Conservation (phyloP, 371 early-diverging fungal genomes). For the Rhizopus arrhizus region DNA sequence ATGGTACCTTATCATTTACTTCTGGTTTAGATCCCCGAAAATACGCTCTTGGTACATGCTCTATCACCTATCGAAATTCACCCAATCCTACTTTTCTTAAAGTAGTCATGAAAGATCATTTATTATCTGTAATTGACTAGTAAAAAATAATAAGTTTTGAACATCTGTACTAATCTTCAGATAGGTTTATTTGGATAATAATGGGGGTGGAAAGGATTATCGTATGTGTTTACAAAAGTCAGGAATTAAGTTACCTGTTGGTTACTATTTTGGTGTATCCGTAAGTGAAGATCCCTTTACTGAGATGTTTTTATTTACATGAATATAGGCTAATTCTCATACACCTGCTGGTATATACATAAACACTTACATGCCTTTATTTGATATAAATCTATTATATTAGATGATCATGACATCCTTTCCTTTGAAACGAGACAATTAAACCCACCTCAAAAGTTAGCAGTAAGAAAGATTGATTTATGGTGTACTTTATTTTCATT, state of each 20-base stretch:
- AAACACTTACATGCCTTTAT: not conserved
- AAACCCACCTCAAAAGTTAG: slow-evolving; percentile 60
- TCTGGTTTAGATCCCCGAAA: slow-evolving; percentile 48
- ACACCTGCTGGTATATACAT: slow-evolving; percentile 40
- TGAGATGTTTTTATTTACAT: slow-evolving; percentile 5
- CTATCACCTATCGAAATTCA: slow-evolving; percentile 75
- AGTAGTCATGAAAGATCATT: slow-evolving; percentile 65
- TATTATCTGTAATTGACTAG: slow-evolving; percentile 53
- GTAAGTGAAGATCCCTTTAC: slow-evolving; percentile 38
- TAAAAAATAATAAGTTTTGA: not conserved
- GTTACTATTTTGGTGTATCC: slow-evolving; percentile 83
- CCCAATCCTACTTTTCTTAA: slow-evolving; percentile 59
- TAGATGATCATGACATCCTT: slow-evolving; percentile 82
- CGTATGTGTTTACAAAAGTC: slow-evolving; percentile 64
- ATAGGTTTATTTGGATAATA: slow-evolving; percentile 69
- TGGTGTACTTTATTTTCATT: not conserved
- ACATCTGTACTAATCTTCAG: not conserved
- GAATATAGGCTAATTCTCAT: slow-evolving; percentile 36
- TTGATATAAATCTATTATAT: not conserved
- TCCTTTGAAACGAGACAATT: slow-evolving; percentile 76
- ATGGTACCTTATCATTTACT: slow-evolving; percentile 60
- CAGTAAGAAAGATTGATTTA: slow-evolving; percentile 33
- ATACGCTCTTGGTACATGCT: slow-evolving; percentile 65
- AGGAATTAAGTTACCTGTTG: slow-evolving; percentile 66
- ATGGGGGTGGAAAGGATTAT: slow-evolving; percentile 52